Base-by-base conservation (phyloP, 768 basidiomycete species). In the Hemileccinum rubropunctum region DNA sequence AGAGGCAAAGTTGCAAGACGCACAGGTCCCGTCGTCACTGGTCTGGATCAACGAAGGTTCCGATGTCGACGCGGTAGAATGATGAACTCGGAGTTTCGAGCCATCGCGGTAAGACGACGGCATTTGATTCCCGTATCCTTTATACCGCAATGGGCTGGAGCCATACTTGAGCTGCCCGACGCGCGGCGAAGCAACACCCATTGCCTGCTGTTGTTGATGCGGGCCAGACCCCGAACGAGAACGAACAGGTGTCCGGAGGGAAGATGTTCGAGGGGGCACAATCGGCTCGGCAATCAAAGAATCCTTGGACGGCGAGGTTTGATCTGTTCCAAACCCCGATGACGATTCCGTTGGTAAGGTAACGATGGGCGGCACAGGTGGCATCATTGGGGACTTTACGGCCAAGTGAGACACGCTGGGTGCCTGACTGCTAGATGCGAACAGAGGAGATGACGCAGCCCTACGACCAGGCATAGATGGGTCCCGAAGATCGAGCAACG, bases 31-130 rank as follows among this genome's bases (percentile, higher is more conserved):
- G 33, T 81, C 83, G 49, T 82, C 80, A 33, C 71, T 71, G 27
- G 61, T 43, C 20, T 83, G 75, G 43, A 91, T 64, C 39, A 91
- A 74, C 5, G 88, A 90, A n/a, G 89, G 89, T 67, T 91, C 89
- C 42, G 89, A 91, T 52, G 78, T 86, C 42, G 86, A 90, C 41
- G 88, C 87, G 6, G 78, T 80, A 33, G 85, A 82, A 34, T 83
- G 83, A 50, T 85, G 77, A n/a, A 80, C 78, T 8, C 81, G 79
- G 40, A 88, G 73, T 43, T 75, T 75, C 26, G 72, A 59, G 14
- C 58, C 59, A 23, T 76, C 76, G 14, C 72, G 69, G 47, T 71
- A 73, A 11, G 66, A 61, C 15, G 74, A 68, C 38, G 72, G 71
- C 53, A 63, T 57, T 33, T 70, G 71, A 48, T 35, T 60, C 43